Conservation (phyloP, 305 asterid species). For the Fraxinus ornus region DNA sequence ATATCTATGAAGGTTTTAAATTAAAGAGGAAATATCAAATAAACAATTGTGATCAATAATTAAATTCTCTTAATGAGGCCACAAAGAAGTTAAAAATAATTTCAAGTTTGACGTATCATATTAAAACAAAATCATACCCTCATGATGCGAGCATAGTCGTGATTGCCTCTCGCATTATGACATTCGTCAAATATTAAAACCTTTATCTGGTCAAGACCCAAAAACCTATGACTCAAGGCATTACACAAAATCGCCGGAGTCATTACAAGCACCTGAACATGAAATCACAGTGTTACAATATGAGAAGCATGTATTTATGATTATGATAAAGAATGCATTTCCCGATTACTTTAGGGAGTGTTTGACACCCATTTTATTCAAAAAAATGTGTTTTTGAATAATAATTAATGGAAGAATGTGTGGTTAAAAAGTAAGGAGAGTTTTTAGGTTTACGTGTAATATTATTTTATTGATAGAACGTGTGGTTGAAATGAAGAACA, state of each 20-base stretch:
- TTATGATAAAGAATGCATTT: not conserved
- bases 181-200: conserved; percentile 84
- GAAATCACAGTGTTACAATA: conserved; percentile 5
- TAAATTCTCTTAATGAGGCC: not conserved
- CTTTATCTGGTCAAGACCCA: conserved; percentile 56
- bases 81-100: not conserved
- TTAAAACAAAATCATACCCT: conserved; percentile 37
- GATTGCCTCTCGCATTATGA: conserved; percentile 75
- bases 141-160: conserved; percentile 71
- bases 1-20: conserved; percentile 10
- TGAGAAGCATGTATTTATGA: not conserved
- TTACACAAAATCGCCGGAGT: conserved; percentile 70
- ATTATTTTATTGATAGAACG: too few species aligned
- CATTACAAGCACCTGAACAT: conserved; percentile 86
- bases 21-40: not conserved
- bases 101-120: not conserved
- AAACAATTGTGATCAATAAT: not conserved
- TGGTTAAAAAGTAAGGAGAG: too few species aligned
- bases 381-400: too few species aligned
- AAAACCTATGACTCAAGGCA: conserved; percentile 63
- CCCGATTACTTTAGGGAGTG: not conserved
- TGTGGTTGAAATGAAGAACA: too few species aligned
- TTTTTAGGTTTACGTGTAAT: too few species aligned
- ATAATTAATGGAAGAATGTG: too few species aligned
- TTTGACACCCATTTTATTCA: too few species aligned